Conservation (phyloP, 2,329 filamentous ascomycete species). For the Monosporascus cannonballus region DNA sequence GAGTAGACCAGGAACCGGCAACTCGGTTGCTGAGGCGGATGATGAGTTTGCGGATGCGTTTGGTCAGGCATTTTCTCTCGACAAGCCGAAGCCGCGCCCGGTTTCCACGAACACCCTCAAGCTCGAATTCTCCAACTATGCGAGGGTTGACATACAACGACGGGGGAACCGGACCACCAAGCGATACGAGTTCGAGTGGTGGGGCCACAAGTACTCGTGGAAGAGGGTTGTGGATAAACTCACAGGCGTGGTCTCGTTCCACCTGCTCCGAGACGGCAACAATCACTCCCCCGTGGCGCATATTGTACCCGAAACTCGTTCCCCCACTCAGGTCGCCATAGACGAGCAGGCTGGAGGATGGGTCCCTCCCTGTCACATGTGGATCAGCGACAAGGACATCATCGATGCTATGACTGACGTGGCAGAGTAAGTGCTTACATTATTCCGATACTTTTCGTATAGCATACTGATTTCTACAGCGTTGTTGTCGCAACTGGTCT, state of each 20-base stretch:
- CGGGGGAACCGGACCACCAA: constrained; percentile 61
- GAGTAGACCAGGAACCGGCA: constrained; percentile 30
- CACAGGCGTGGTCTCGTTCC: constrained; percentile 66
- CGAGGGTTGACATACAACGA: constrained; percentile 76
- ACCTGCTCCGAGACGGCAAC: constrained; percentile 63
- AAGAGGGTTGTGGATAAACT: constrained; percentile 66
- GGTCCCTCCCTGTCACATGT: constrained; percentile 86
- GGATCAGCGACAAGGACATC: constrained; percentile 72
- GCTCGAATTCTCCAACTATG: constrained; percentile 96
- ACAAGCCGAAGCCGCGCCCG: constrained; percentile 29
- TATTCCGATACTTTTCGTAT: neutral
- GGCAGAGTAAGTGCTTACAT: constrained; percentile 62
- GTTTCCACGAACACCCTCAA: constrained; percentile 72
- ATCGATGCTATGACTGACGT: constrained; percentile 69
- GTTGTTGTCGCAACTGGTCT: constrained; percentile 87
- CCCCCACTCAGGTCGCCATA: constrained; percentile 60
- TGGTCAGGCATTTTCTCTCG: constrained; percentile 23
- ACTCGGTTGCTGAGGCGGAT: constrained; percentile 24
- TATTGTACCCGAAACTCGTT: constrained; percentile 74
- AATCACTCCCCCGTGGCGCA: constrained; percentile 66
- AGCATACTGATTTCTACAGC: constrained; percentile 39
- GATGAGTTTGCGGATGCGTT: constrained; percentile 24
- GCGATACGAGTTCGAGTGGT: constrained; percentile 89
- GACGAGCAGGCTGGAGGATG: constrained; percentile 79
- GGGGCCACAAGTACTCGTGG: constrained; percentile 84